Evolutionary conservation across 441 rosid species (phyloP).

Genomic region (Omphalea diandra): DNA sequence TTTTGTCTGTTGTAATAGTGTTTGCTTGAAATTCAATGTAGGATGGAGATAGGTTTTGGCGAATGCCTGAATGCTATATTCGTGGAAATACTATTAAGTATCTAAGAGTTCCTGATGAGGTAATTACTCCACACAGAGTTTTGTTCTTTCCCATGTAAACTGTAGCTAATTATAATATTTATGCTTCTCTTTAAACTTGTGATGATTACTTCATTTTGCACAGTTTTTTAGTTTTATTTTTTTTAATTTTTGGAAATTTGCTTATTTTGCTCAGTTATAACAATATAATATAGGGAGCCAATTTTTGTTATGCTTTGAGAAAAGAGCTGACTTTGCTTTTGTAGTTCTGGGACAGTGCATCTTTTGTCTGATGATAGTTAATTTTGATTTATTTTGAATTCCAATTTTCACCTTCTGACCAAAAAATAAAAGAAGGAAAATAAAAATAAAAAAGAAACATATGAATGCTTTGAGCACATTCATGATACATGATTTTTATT

Average conservation of each 20-base stretch:
- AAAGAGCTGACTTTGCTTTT: background rate
- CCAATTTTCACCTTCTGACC: background rate
- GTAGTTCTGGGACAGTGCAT: background rate
- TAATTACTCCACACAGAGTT: constrained; percentile 18
- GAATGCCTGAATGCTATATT: constrained; percentile 98
- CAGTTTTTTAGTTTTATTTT: too few relatives aligned
- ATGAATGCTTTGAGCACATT: background rate
- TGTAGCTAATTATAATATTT: too few relatives aligned
- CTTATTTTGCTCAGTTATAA: background rate
- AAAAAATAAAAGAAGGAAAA: background rate
- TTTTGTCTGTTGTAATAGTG: background rate
- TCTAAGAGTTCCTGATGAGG: constrained; percentile 97
- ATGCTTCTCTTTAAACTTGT: too few relatives aligned
- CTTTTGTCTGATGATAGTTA: too few relatives aligned
- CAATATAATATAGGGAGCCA: too few relatives aligned
- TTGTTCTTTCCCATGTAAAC: background rate
- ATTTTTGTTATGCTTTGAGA: background rate
- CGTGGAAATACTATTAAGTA: constrained; percentile 97
- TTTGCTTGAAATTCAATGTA: constrained; percentile 29
- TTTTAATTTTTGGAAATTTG: too few relatives aligned
- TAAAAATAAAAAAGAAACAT: too few relatives aligned
- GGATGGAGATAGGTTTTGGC: constrained; percentile 99
- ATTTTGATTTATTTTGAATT: background rate
- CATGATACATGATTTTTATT: background rate
- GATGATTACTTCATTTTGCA: too few relatives aligned